Conservation (phyloP, 305 asterid species). For the Fraxinus angustifolia region DNA sequence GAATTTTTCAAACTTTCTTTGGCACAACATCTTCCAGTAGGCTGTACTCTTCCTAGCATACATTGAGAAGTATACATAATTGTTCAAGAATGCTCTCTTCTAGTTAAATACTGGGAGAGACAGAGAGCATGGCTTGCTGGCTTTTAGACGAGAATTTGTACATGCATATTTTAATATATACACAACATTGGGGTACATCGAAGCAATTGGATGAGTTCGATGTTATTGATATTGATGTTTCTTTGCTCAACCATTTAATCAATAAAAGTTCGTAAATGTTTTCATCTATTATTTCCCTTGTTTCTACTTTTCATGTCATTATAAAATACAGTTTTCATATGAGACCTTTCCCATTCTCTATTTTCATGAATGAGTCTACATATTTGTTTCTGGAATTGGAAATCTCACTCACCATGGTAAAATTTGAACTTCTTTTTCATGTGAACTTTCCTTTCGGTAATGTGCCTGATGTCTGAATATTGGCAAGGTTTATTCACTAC, state of each 20-base stretch:
- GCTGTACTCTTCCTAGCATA: conserved; percentile 23
- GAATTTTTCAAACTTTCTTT: background rate
- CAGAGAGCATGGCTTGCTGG: background rate
- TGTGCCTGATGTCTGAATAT: background rate
- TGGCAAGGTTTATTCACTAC: background rate
- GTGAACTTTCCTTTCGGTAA: background rate
- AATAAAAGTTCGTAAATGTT: background rate
- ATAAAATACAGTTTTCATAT: background rate
- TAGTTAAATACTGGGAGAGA: background rate
- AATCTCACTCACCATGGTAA: background rate
- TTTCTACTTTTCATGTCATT: background rate
- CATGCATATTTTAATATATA: background rate
- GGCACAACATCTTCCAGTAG: conserved; percentile 19
- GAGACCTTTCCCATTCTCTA: background rate
- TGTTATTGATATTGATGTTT: background rate
- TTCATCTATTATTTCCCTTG: background rate
- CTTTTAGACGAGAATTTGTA: background rate
- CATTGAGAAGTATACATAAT: conserved; percentile 34
- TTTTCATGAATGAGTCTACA: background rate
- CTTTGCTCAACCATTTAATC: background rate
- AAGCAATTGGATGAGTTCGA: background rate
- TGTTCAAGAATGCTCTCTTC: background rate
- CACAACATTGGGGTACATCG: background rate
- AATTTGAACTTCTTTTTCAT: background rate
- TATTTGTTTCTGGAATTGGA: background rate